Evolutionary conservation across 345 rosid genomes (phyloP).

Genomic region (Kandelia obovata): DNA sequence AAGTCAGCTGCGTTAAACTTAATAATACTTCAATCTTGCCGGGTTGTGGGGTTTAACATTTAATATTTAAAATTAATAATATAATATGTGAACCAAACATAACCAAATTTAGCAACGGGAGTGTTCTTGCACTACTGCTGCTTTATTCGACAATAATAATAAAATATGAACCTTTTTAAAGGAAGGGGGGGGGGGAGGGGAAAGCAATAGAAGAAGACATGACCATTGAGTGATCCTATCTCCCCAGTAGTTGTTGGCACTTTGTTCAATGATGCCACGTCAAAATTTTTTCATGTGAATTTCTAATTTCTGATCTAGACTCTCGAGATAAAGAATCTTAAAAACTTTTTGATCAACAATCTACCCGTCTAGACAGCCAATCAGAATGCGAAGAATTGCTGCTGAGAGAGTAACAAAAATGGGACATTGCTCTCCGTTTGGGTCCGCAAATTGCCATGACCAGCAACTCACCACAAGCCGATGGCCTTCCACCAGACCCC

Average conservation of each 20-base stretch:
- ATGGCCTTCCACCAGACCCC: slow-evolving; percentile 95
- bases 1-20: not conserved
- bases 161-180: not conserved
- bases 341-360: slow-evolving; percentile 18
- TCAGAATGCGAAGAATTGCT: slow-evolving; percentile 5
- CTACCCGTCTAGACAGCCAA: slow-evolving; percentile 10
- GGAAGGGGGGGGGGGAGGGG: too few relatives aligned
- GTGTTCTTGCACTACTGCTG: not conserved
- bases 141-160: not conserved
- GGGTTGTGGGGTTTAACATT: too few relatives aligned
- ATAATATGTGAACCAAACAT: too few relatives aligned
- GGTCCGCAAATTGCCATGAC: not conserved
- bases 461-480: slow-evolving; percentile 68
- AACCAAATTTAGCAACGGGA: not conserved
- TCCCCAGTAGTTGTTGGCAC: not conserved
- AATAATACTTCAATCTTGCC: too few relatives aligned
- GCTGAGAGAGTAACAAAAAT: slow-evolving; percentile 1
- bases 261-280: not conserved
- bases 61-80: too few relatives aligned
- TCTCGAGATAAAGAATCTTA: slow-evolving; percentile 23
- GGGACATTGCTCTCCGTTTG: not conserved
- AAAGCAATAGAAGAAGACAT: not conserved
- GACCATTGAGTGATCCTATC: not conserved
- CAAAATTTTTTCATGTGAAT: slow-evolving; percentile 33
- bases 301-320: slow-evolving; percentile 6